Percentiles rank a stretch among this genome's conserved stretches.
phyloP scores from a whole-genome alignment of 176 grass and related monocot species.

The Paspalum vaginatum region DNA sequence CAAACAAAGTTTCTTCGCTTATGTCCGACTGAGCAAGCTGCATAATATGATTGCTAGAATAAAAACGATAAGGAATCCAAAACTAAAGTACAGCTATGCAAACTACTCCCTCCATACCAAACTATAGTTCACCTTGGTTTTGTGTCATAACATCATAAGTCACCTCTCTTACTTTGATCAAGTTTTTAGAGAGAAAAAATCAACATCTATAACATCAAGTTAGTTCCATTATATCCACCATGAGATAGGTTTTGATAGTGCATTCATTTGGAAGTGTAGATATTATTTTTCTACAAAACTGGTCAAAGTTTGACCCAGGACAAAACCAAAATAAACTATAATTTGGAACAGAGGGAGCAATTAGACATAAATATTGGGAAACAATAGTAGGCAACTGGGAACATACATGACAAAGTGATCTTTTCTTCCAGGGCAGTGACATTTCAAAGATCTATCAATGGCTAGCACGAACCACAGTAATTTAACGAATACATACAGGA shows the following conservation, averaged over 20 bases:
- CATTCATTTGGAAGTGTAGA: too few species aligned
- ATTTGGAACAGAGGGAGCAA: neutral
- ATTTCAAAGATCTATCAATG: neutral
- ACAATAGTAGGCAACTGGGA: neutral
- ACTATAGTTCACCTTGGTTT: too few species aligned
- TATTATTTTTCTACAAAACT: too few species aligned
- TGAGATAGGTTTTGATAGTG: too few species aligned
- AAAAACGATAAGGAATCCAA: neutral
- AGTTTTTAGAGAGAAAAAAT: too few species aligned
- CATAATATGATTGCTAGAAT: neutral
- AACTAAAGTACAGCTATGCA: neutral
- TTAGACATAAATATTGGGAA: neutral
- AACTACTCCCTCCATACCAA: neutral
- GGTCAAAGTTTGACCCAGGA: too few species aligned
- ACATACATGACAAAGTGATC: neutral
- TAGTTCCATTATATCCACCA: too few species aligned
- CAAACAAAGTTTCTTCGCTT: conserved; percentile 1
- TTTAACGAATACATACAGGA: neutral
- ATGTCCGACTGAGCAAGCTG: neutral
- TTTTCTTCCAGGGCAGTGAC: neutral
- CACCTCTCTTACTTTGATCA: too few species aligned
- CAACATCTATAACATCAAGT: too few species aligned
- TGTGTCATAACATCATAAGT: too few species aligned
- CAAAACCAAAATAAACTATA: too few species aligned
- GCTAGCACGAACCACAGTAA: neutral